Percentiles rank a stretch among this genome's conserved stretches.
These are phyloP conservation scores for Pyricularia pennisetigena DNA, from an alignment of 2,329 filamentous ascomycete genomes.

Conservation along the genomic window DNA sequence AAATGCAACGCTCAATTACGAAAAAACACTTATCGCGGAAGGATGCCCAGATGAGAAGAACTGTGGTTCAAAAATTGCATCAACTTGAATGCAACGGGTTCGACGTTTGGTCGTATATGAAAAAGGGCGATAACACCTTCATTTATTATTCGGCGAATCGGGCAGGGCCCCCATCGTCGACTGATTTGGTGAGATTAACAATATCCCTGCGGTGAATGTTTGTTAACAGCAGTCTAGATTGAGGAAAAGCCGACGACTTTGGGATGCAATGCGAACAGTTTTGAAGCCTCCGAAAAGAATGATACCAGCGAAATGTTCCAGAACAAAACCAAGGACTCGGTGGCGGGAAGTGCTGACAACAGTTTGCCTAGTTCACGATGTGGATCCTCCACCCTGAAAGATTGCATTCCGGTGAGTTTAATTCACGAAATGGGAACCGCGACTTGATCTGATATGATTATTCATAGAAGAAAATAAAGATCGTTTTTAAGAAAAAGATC, in stretches of 20 bases:
- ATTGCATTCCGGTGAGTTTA: not conserved
- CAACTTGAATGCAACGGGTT: not conserved
- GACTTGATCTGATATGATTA: not conserved
- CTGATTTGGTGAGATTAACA: not conserved
- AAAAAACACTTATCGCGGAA: not conserved
- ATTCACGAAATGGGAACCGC: not conserved
- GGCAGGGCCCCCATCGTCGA: not conserved
- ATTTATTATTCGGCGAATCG: not conserved
- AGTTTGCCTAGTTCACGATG: not conserved
- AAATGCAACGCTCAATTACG: not conserved
- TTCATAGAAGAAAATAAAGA: not conserved
- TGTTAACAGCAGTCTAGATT: not conserved
- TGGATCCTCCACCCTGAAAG: not conserved
- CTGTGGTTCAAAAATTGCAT: not conserved
- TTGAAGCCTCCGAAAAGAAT: not conserved
- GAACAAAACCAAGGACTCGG: not conserved
- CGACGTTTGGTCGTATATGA: not conserved
- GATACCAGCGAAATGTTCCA: not conserved
- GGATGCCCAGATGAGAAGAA: not conserved
- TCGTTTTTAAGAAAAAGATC: not conserved
- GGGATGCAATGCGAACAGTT: not conserved
- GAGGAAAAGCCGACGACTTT: not conserved
- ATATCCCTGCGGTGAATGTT: not conserved
- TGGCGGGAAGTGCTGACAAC: not conserved
- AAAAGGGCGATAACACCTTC: not conserved